Base-by-base conservation (phyloP, 1,284 basidiomycete species). In the Inonotus hispidus region DNA sequence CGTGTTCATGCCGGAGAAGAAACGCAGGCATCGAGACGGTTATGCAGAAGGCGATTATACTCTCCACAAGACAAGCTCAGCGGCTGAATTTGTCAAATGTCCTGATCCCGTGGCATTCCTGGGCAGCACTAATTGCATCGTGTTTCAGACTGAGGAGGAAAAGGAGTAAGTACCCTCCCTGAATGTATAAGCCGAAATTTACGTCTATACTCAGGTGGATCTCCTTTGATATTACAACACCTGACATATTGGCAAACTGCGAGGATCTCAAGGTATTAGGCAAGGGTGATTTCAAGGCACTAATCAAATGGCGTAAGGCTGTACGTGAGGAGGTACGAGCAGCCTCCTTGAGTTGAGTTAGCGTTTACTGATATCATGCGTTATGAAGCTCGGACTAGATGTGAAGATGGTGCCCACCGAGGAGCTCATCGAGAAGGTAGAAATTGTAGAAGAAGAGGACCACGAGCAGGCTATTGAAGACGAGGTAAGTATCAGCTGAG, bases 1-100 rank as follows among this genome's bases (percentile, higher is more conserved):
- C 71, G 95, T 99, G 49, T 98, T 99, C 72, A 92, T 95, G 67
- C 97, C 97, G 1, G 95, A 98, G 75, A 99, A 98, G 80, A 95
- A 95, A 73, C 84, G 95, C 41, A 83, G 95, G 63, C 85, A 93
- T 65, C 87, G 97, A 71, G 93, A 96, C 58, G 97, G 97, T 68
- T 99, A 99, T 71, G 92, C 88, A 35, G 97, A 99, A 25, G 95
- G 95, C 49, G 91, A 98, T 72, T 92, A 94, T 73, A 97, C 86
- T 1, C 80, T 98, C 38, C 95, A 92, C 82, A 93, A 91, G 71
- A 81, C 85, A 60, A 77, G 85, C 23, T 72, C 82, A 16, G 93
- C 88, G 1, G 78, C 81, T 13, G 87, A 93, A 49, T 98, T 96
- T 69, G 77, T 98, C 63, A 77, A 80, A 27, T 77, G 77, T 57